Conservation (phyloP, 176 grass and related monocot species). For the Panicum miliaceum region DNA sequence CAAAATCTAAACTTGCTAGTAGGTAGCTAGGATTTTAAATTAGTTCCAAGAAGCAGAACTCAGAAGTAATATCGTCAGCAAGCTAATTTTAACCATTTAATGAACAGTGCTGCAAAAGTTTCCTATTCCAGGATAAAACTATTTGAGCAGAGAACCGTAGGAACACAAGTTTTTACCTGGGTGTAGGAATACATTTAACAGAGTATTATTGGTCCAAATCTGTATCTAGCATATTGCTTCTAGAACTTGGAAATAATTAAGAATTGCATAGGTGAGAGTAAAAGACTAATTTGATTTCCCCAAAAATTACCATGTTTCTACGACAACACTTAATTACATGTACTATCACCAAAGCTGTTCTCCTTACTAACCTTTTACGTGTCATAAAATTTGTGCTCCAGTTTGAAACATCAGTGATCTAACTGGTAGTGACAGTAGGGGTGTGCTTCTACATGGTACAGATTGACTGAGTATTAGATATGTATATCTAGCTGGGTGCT, state of each 20-base stretch:
- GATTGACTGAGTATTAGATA: not conserved
- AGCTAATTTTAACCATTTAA: constrained; percentile 12
- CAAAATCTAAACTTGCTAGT: not conserved
- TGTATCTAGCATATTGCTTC: not conserved
- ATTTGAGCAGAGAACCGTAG: constrained; percentile 5
- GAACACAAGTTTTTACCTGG: not conserved
- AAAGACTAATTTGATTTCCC: constrained; percentile 1
- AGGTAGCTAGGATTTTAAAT: not conserved
- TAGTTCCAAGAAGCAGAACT: constrained; percentile 18
- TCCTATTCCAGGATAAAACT: constrained; percentile 13
- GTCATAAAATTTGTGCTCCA: constrained; percentile 18
- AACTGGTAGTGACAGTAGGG: constrained; percentile 4
- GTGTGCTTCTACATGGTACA: constrained; percentile 13
- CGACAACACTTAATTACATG: constrained; percentile 20
- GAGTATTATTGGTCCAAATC: constrained; percentile 18
- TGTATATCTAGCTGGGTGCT: no score
- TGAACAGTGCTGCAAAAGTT: constrained; percentile 18
- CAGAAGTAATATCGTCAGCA: not conserved
- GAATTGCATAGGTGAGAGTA: not conserved
- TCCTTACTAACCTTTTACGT: constrained; percentile 24
- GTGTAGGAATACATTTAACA: constrained; percentile 20
- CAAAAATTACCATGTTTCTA: constrained; percentile 10
- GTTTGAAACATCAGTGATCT: constrained; percentile 15
- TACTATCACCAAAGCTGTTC: constrained; percentile 6
- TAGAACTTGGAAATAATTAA: constrained; percentile 7